Percentiles rank a stretch among this genome's conserved stretches.
Evolutionary conservation across 495 filamentous ascomycete species (phyloP).

Genomic region (Schizothecium vesticola): DNA sequence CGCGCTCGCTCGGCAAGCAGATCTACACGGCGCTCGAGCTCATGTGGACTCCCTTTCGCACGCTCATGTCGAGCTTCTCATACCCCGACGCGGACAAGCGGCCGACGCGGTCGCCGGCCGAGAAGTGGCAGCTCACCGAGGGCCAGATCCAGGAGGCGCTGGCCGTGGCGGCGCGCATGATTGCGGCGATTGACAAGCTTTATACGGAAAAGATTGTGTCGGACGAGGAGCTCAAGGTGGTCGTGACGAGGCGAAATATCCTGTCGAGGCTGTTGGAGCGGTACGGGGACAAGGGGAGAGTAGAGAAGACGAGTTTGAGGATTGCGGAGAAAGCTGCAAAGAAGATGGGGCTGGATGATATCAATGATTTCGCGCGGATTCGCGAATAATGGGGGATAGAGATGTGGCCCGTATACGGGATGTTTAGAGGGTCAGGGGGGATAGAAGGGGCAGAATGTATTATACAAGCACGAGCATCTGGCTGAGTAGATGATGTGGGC

Average conservation of each 20-base stretch:
- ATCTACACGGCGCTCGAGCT: slow-evolving; percentile 32
- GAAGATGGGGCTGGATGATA: neutral
- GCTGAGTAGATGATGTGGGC: neutral
- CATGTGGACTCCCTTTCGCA: slow-evolving; percentile 35
- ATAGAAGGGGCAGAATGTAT: neutral
- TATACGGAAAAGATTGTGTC: slow-evolving; percentile 18
- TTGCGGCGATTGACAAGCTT: slow-evolving; percentile 34
- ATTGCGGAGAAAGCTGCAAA: slow-evolving; percentile 10
- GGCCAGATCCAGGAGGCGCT: slow-evolving; percentile 30
- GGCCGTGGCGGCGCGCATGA: slow-evolving; percentile 38
- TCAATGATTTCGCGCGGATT: neutral
- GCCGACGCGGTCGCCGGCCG: slow-evolving; percentile 15
- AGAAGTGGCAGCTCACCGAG: slow-evolving; percentile 4
- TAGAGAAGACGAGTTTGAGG: slow-evolving; percentile 12
- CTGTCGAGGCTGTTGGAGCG: slow-evolving; percentile 30
- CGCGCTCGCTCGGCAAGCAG: slow-evolving; percentile 28
- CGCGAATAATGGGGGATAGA: neutral
- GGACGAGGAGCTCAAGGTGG: slow-evolving; percentile 8
- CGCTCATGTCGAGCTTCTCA: slow-evolving; percentile 21
- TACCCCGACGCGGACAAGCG: slow-evolving; percentile 6
- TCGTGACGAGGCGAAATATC: slow-evolving; percentile 24
- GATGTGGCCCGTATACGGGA: too few relatives aligned
- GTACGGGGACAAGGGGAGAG: slow-evolving; percentile 5
- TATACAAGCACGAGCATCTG: neutral
- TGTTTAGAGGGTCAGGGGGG: neutral